These are phyloP conservation scores for Ustilago loliicola DNA, from an alignment of 1,284 basidiomycete species.

Conservation along the genomic window DNA sequence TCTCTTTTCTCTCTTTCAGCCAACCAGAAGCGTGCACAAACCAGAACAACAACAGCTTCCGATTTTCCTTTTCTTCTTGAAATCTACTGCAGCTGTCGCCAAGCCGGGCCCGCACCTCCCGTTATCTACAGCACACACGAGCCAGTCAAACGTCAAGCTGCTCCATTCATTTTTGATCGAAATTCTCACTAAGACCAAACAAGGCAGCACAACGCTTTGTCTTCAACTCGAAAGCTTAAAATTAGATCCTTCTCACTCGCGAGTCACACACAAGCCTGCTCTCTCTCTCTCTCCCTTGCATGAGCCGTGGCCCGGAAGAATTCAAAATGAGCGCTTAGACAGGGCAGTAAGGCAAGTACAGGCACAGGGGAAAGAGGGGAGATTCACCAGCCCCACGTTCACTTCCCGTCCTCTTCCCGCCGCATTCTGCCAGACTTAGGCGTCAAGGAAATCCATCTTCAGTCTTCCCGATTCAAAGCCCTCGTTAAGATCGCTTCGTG, in stretches of 20 bases:
- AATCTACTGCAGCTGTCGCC: slow-evolving; percentile 5
- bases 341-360: not conserved
- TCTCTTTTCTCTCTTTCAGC: slow-evolving; percentile 3
- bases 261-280: slow-evolving; percentile 10
- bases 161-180: not conserved
- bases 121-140: slow-evolving; percentile 7
- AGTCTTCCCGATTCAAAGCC: not conserved
- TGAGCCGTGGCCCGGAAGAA: slow-evolving; percentile 9
- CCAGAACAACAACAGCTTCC: not conserved
- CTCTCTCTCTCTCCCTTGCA: not conserved
- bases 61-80: slow-evolving; percentile 12
- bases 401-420: slow-evolving; percentile 9
- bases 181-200: no score
- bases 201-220: slow-evolving; percentile 2
- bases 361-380: not conserved
- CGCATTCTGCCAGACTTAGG: slow-evolving; percentile 3
- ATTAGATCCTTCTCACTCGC: not conserved
- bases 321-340: not conserved
- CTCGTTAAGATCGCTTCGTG: not conserved
- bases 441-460: not conserved
- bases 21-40: slow-evolving; percentile 29
- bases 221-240: not conserved
- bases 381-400: not conserved
- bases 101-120: slow-evolving; percentile 1
- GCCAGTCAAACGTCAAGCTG: not conserved